Evolutionary conservation across 225 moss, liverwort and hornwort genomes (phyloP), one percentile per base, ranked within the genome.

Genomic region (Physcomitrium patens): DNA sequence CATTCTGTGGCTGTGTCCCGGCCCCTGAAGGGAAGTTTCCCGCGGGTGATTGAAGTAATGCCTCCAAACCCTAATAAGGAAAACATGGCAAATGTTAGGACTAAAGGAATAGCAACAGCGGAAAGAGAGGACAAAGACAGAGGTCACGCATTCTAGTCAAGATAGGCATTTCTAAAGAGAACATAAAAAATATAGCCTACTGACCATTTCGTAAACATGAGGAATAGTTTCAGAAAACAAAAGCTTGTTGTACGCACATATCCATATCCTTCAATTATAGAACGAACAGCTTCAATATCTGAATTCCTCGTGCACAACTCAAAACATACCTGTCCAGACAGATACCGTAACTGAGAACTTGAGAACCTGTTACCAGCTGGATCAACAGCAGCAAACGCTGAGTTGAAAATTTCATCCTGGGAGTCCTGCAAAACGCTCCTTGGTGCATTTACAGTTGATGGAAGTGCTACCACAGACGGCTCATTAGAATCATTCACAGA

Each of bases 401-500:
- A 28, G 28, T 60, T 60, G 28, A 26, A 28, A 60, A 60, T 23
- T 26, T 28, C 67, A 46, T 76, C 75, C 44, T 12, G 71, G 31
- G 37, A 71, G 55, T 45, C 81, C 76, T 65, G 73, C n/a, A 45
- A 28, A 37, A 62, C 70, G 51, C 71, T 68, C 44, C 51, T 16
- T 56, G 61, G 72, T 62, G 72, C 27, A 51, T 72, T 72, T 13
- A 60, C 60, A 28, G 8, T 60, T 5, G 60, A 26, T 27, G 60
- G 60, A 28, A 71, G 83, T 69, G 47, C 80, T 22, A 71, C 79
- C 68, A 69, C 86, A 27, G 69, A 72, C 26, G 86, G 89, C 43
- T 85, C 90, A 58, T 49, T 54, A 59, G 80, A 12, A 17, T 74
- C 24, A 9, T 73, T 58, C 77, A 52, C 74, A n/a, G 80, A 83